Conservation (phyloP, 352 stramenopile species). For the Elongisporangium anandrum region DNA sequence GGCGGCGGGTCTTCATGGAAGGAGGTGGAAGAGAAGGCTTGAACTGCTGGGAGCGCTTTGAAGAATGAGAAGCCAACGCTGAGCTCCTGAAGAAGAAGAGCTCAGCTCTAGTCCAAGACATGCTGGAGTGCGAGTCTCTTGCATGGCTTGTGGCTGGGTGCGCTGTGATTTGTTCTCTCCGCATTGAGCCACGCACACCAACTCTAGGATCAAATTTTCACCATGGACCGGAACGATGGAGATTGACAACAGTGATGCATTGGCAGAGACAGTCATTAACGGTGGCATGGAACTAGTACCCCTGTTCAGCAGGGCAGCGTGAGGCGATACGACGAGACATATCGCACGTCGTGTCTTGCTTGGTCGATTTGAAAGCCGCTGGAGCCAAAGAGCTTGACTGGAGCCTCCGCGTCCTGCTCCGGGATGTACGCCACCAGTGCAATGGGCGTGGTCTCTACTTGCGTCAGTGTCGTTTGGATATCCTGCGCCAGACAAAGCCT, state of each 20-base stretch:
- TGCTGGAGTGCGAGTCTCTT: no score
- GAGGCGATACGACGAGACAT: constrained; percentile 17
- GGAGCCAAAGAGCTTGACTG: constrained; percentile 48
- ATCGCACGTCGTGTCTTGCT: constrained; percentile 21
- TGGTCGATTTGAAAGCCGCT: constrained; percentile 39
- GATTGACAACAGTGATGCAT: neutral
- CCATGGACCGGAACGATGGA: neutral
- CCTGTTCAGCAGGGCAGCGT: constrained; percentile 1
- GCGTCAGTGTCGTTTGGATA: constrained; percentile 31
- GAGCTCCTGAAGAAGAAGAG: no score
- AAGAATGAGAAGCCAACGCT: neutral
- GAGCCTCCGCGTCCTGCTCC: constrained; percentile 28
- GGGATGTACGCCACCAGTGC: constrained; percentile 38
- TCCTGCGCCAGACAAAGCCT: constrained; percentile 30
- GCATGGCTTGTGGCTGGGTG: no score
- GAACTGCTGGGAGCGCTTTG: neutral
- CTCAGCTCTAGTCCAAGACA: no score
- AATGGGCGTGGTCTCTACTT: constrained; percentile 22
- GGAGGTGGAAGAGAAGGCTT: neutral
- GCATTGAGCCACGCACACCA: neutral
- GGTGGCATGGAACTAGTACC: neutral
- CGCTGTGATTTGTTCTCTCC: neutral
- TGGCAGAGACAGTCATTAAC: neutral
- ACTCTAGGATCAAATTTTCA: neutral
- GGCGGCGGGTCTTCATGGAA: constrained; percentile 6